These are phyloP conservation scores for Candida multigemmis DNA, from an alignment of 805 yeast genomes.

Conservation along the genomic window DNA sequence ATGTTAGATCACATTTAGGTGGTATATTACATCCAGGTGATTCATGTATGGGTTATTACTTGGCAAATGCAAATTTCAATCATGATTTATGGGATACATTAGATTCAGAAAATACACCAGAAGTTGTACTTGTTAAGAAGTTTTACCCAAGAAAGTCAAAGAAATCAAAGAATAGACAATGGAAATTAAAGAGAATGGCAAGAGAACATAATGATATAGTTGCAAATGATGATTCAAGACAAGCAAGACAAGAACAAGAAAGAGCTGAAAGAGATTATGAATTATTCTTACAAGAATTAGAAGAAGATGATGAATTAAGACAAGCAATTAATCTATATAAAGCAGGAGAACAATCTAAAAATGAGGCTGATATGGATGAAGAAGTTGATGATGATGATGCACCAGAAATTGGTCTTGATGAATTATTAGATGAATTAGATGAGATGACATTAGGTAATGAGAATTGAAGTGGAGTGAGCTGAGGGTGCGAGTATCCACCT, in stretches of 20 bases:
- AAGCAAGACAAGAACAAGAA: slow-evolving; percentile 81
- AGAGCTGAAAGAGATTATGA: slow-evolving; percentile 93
- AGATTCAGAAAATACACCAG: slow-evolving; percentile 59
- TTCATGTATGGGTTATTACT: slow-evolving; percentile 83
- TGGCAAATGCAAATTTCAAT: slow-evolving; percentile 81
- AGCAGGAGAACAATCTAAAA: slow-evolving; percentile 35
- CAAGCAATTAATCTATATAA: slow-evolving; percentile 85
- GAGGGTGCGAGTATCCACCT: no score
- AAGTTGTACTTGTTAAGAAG: slow-evolving; percentile 84
- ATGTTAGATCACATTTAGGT: slow-evolving; percentile 87
- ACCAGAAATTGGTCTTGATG: slow-evolving; percentile 85
- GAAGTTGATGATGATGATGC: slow-evolving; percentile 62
- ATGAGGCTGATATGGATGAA: slow-evolving; percentile 36
- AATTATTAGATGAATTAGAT: slow-evolving; percentile 88
- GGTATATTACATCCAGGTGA: slow-evolving; percentile 96
- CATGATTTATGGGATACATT: slow-evolving; percentile 73
- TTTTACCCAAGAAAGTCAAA: slow-evolving; percentile 71
- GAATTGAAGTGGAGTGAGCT: no score
- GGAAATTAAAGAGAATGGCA: slow-evolving; percentile 97
- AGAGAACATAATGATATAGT: slow-evolving; percentile 85
- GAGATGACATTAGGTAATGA: slow-evolving; percentile 82
- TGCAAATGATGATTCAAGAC: slow-evolving; percentile 60
- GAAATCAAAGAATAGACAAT: slow-evolving; percentile 69
- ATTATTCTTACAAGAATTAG: slow-evolving; percentile 90
- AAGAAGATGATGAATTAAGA: slow-evolving; percentile 93